Percentiles rank a stretch among this genome's conserved stretches.
These are phyloP conservation scores for Climacium dendroides DNA, from an alignment of 225 moss, liverwort and hornwort species.

Conservation along the genomic window DNA sequence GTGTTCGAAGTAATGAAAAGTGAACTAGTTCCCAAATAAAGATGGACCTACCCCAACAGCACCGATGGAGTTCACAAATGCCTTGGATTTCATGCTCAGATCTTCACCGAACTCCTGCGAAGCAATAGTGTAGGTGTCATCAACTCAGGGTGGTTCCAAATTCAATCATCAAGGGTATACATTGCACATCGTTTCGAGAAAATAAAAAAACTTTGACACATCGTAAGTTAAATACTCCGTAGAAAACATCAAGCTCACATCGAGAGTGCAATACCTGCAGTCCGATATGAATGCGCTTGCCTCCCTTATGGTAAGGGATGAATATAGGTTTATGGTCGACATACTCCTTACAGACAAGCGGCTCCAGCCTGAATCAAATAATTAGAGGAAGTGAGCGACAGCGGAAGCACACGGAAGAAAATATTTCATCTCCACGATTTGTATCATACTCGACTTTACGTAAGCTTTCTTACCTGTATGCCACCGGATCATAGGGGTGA, in stretches of 20 bases:
- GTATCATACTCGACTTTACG: background rate
- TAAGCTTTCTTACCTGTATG: conserved; percentile 55
- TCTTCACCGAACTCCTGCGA: conserved; percentile 88
- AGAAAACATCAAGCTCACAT: background rate
- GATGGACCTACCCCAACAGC: conserved; percentile 63
- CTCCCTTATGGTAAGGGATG: conserved; percentile 96
- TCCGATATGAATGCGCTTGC: conserved; percentile 94
- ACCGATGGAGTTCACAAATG: conserved; percentile 67
- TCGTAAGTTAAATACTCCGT: background rate
- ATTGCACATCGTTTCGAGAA: background rate
- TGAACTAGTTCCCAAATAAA: background rate
- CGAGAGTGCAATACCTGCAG: conserved; percentile 52
- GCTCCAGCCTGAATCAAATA: conserved; percentile 59
- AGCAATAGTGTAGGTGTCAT: background rate
- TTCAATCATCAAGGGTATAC: background rate
- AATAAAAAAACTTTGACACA: background rate
- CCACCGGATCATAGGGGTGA: conserved; percentile 97
- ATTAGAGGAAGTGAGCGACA: background rate
- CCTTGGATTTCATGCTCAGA: conserved; percentile 71
- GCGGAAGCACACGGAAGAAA: background rate
- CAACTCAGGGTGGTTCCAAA: background rate
- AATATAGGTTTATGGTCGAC: conserved; percentile 68
- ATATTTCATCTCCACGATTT: background rate
- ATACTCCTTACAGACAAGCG: conserved; percentile 87
- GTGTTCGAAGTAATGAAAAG: background rate